These are phyloP conservation scores for Chrysopogon serrulatus DNA, from an alignment of 176 grass and related monocot genomes.

Conservation along the genomic window DNA sequence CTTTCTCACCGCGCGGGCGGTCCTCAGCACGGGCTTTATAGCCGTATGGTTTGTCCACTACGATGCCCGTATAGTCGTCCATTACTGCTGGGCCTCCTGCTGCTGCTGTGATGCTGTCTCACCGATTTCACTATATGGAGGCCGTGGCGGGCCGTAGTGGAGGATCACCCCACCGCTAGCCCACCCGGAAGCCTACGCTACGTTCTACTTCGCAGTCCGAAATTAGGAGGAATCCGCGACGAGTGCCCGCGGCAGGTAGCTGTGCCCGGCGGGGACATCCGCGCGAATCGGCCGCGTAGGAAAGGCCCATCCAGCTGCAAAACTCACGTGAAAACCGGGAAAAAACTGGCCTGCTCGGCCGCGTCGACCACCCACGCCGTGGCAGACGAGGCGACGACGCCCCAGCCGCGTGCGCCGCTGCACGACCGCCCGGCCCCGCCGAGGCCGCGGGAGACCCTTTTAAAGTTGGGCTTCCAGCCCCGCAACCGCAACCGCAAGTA, in stretches of 20 bases:
- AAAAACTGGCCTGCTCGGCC: not conserved
- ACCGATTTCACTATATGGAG: not conserved
- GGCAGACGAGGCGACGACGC: not conserved
- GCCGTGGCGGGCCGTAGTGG: not conserved
- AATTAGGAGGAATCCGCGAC: too few relatives aligned
- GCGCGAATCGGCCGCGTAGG: not conserved
- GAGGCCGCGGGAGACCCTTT: conserved; percentile 38
- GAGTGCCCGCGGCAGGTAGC: too few relatives aligned
- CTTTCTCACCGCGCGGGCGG: not conserved
- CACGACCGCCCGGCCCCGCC: not conserved
- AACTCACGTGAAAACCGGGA: not conserved
- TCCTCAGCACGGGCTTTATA: not conserved
- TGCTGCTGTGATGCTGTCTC: too few relatives aligned
- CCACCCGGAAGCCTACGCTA: not conserved
- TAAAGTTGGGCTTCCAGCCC: not conserved
- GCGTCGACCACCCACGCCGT: not conserved
- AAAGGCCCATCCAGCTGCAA: not conserved
- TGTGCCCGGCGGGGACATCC: not conserved
- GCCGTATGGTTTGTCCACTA: not conserved
- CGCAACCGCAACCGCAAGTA: not conserved
- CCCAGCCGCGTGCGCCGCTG: not conserved
- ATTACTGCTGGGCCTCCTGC: too few relatives aligned
- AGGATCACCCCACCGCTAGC: not conserved
- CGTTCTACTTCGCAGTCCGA: too few relatives aligned
- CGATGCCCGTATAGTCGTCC: too few relatives aligned